phyloP scores from a whole-genome alignment of 2,329 filamentous ascomycete genomes.

The Colletotrichum lindemuthianum region DNA sequence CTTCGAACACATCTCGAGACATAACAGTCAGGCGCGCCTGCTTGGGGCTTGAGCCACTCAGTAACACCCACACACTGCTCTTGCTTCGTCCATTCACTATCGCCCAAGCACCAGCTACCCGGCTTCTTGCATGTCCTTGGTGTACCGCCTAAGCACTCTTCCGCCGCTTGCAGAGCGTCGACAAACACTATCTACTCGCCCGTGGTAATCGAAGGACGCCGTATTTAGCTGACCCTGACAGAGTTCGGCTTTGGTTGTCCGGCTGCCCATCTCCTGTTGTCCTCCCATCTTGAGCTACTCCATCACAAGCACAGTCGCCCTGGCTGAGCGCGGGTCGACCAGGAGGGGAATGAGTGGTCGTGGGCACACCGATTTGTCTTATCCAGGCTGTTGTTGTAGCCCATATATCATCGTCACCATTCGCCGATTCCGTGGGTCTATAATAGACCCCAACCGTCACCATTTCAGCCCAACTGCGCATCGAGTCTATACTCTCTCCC shows the following conservation, averaged over 20 bases:
- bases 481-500: slow-evolving; percentile 62
- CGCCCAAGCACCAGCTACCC: slow-evolving; percentile 1
- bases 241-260: slow-evolving; percentile 3
- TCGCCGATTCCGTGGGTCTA: slow-evolving; percentile 45
- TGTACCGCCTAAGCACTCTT: slow-evolving; percentile 18
- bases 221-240: slow-evolving; percentile 33
- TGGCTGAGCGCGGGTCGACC: slow-evolving; percentile 18
- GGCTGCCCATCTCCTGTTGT: slow-evolving; percentile 25
- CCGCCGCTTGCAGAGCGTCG: slow-evolving; percentile 15
- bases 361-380: slow-evolving; percentile 25
- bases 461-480: slow-evolving; percentile 61
- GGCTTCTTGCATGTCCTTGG: slow-evolving; percentile 21
- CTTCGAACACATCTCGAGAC: too few species aligned
- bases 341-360: slow-evolving; percentile 24
- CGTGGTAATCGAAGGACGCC: slow-evolving; percentile 20
- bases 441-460: slow-evolving; percentile 55
- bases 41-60: not conserved
- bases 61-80: not conserved
- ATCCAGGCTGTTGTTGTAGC: slow-evolving; percentile 12
- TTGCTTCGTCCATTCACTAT: slow-evolving; percentile 1
- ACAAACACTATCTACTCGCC: slow-evolving; percentile 14
- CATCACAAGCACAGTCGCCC: slow-evolving; percentile 19
- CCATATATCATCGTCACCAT: slow-evolving; percentile 10
- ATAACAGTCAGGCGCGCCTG: not conserved
- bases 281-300: slow-evolving; percentile 18